Base-by-base conservation (phyloP, 108 stramenopile genomes). In the Pseudonitzschia pungens region DNA sequence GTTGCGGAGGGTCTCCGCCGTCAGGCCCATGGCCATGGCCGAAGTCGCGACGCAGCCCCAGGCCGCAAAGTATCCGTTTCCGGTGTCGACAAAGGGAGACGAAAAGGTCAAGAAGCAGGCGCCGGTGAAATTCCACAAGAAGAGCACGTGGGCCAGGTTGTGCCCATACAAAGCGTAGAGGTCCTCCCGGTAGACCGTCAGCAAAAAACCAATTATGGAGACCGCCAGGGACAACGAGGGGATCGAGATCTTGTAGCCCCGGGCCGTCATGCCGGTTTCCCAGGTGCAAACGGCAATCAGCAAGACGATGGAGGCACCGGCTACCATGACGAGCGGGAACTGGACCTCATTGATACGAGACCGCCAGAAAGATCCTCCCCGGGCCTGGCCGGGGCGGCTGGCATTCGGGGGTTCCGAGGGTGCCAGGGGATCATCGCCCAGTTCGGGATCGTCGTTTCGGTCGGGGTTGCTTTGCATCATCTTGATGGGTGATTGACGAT, bases 41-140 rank as follows among this genome's bases (percentile, higher is more conserved):
- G 70, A 42, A 6, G 56, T 57, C 65, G 69, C 75, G 15, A 86
- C 22, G 28, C 65, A 53, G 43, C 55, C 81, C 89, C 89, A 89
- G 5, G 71, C 58, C 9, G 85, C 89, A 74, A 89, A 89, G 65
- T 87, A 89, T 20, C 89, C 89, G 77, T 86, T 89, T 52, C 82
- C 86, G 54, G 73, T 82, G 29, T 59, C 22, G 15, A n/a, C 21
- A 32, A 88, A 88, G 12, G 88, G 88, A 0, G 73, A 81, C 75
- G 63, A 60, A 74, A 87, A 89, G 10, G 89, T 90, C 40, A 90
- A 69, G 15, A 90, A 57, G 31, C 89, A 73, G 24, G 83, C 79
- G 15, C 81, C 86, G 24, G 87, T 60, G 16, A 73, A 70, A 68
- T 80, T 81, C 88, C 88, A 89, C 0, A 81, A 72, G 16, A 53